These are phyloP conservation scores for Rhodomyrtus psidioides DNA, from an alignment of 441 rosid species.

Conservation along the genomic window DNA sequence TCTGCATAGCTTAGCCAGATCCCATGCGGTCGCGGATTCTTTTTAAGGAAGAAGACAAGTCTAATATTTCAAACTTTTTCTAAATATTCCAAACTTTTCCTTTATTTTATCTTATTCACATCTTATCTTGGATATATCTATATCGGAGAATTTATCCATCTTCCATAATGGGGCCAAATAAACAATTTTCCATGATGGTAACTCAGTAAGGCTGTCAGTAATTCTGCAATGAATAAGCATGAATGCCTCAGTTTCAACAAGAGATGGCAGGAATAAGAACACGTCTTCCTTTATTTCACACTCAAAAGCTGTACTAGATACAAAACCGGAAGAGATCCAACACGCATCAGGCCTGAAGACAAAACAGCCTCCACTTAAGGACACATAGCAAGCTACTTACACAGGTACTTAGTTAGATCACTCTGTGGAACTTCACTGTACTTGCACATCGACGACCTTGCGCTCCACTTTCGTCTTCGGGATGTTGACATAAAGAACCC, in stretches of 20 bases:
- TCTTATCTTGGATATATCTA: not conserved
- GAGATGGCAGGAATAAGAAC: not conserved
- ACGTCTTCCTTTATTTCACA: not conserved
- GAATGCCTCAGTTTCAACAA: not conserved
- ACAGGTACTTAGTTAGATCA: not conserved
- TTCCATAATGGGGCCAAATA: not conserved
- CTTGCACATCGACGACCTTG: slow-evolving; percentile 47
- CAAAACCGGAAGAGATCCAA: not conserved
- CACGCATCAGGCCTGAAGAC: not conserved
- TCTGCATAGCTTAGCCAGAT: not conserved
- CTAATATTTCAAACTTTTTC: not conserved
- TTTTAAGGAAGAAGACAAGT: not conserved
- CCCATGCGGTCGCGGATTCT: not conserved
- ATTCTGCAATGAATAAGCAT: not conserved
- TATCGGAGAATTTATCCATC: not conserved
- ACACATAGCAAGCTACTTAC: not conserved
- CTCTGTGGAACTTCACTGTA: slow-evolving; percentile 19
- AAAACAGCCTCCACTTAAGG: not conserved
- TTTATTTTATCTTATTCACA: not conserved
- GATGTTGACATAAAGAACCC: slow-evolving; percentile 52
- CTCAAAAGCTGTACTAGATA: accelerated
- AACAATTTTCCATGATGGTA: not conserved
- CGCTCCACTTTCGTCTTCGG: slow-evolving; percentile 64
- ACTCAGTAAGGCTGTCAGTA: not conserved
- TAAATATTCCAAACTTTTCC: no score